Conservation (phyloP, 2,329 filamentous ascomycete genomes). For the Amauroascus niger region DNA sequence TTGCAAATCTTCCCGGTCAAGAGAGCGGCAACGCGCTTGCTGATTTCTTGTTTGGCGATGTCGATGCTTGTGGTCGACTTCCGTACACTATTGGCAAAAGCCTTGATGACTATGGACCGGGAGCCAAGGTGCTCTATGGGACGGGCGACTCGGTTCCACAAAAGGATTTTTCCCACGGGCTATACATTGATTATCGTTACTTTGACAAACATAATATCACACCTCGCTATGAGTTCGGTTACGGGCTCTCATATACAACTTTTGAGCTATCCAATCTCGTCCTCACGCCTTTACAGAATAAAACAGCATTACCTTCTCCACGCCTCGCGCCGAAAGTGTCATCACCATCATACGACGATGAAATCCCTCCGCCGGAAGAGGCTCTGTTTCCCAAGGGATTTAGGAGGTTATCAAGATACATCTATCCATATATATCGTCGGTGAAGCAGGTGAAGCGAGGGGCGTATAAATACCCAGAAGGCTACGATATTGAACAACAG, state of each 20-base stretch:
- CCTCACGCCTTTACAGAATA: conserved; percentile 41
- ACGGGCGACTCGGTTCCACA: conserved; percentile 64
- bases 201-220: conserved; percentile 67
- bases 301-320: conserved; percentile 40
- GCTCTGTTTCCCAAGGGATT: conserved; percentile 54
- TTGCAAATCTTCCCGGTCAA: conserved; percentile 54
- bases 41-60: conserved; percentile 39
- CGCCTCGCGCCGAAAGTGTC: conserved; percentile 33
- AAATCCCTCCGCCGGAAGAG: conserved; percentile 46
- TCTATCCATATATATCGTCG: conserved; percentile 60
- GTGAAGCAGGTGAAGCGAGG: conserved; percentile 40
- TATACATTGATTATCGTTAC: conserved; percentile 83
- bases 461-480: conserved; percentile 45
- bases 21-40: conserved; percentile 40
- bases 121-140: conserved; percentile 58
- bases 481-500: conserved; percentile 43
- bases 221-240: conserved; percentile 79
- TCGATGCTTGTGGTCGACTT: conserved; percentile 45
- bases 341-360: conserved; percentile 48
- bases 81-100: conserved; percentile 53
- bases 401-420: conserved; percentile 55
- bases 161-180: conserved; percentile 70
- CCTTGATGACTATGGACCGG: conserved; percentile 54
- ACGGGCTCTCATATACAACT: conserved; percentile 69
- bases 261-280: conserved; percentile 54